Base-by-base conservation (phyloP, 2,329 filamentous ascomycete species). In the Exophiala alcalophila region DNA sequence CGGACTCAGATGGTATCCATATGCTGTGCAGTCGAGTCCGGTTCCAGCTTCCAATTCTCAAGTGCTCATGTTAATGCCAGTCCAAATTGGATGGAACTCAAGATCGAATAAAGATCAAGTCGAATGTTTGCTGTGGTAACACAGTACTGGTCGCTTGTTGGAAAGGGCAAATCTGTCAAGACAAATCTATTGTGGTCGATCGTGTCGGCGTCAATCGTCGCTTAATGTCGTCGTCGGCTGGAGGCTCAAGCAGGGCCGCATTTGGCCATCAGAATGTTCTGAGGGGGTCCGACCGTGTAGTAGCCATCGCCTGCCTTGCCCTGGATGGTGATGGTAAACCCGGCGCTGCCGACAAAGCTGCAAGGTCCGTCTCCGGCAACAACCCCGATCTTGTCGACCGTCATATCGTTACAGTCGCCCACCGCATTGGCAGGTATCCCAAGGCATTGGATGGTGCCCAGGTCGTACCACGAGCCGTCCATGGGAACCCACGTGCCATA, bases 311-410 rank as follows among this genome's bases (percentile, higher is more conserved):
- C 50, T 18, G 45, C 27, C 9, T 36, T 42, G 4, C 52, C 54
- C 5, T 27, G n/a, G 25, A 55, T 28, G 11, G 44, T 43, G 12
- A 28, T 40, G 6, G 33, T 41, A 23, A 45, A 57, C n/a, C 54
- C 52, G 21, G 50, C 43, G 40, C 60, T 61, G 2, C 55, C 57
- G 15, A 50, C 27, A 46, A 64, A 66, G 5, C 52, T 51, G 26
- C 65, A 57, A 5, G 62, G 61, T 5, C 62, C 63, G 24, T 61
- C 61, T 19, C 62, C 62, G n/a, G 57, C 56, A 12, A 57, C 52
- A 3, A 50, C 49, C 32, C 47, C 55, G 24, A 55, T 44, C 16
- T 52, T 28, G 28, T 57, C 45, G 20, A 57, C 51, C 9, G 50
- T 55, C 12, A 53, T 35, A 20, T 47, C 50, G 38, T 48, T 49